Base-by-base conservation (phyloP, 768 basidiomycete species). In the Phylloporus sp. region DNA sequence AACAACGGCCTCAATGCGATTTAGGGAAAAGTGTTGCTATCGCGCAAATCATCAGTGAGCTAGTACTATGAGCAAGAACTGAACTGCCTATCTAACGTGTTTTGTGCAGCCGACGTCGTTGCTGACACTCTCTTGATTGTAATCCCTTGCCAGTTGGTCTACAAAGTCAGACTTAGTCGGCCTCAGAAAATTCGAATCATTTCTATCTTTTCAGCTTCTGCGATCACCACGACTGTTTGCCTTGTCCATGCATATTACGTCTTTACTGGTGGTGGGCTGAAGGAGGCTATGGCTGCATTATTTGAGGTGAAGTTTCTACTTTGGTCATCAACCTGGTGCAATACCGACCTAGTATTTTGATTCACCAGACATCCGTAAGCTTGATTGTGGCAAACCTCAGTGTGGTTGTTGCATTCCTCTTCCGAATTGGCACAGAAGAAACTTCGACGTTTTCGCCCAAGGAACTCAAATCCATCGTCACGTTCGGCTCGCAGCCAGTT, bases 311-410 rank as follows among this genome's bases (percentile, higher is more conserved):
- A 46, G 7, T 39, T 40, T 15, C 6, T 10, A 15, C 5, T 6
- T 47, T 39, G 15, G 13, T 39, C 23, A 2, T 5, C 36, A 27
- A 24, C 34, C 27, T 16, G 15, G 34, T 22, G 16, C 20, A 24
- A n/a, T 22, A 2, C 20, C 13, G 22, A 39, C 44, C 15, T 9
- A 18, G 23, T 26, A 6, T 15, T 23, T 23, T 38, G 5, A 22
- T 28, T 22, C 26, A 6, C 15, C 28, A 52, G 51, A 32, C 24
- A 20, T 52, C 45, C 2, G 22, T 41, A 7, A 20, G 45, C 51
- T 47, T 52, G 51, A 52, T 52, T 4, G 47, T 47, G 20, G 47
- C 47, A 26, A 47, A 39, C 47, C 36, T 47, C 20, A 47, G 47
- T 18, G 47, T 52, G 2, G 39, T 52, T 7, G 31, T 52, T 13